Conservation (phyloP, 129 eudicot species). For the Oenanthe sinensis region DNA sequence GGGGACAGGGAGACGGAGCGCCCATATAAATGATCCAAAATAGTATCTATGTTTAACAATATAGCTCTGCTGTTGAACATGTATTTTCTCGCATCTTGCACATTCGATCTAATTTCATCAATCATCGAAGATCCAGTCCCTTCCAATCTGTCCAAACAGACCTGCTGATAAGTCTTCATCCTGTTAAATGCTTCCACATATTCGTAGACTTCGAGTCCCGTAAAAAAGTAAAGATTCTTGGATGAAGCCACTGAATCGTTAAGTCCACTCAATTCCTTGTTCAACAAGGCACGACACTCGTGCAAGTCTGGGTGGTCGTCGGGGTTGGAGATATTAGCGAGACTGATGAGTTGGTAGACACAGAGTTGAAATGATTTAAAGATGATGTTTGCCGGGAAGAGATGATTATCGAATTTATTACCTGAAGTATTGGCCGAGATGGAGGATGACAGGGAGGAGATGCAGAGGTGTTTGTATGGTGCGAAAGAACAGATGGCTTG, state of each 20-base stretch:
- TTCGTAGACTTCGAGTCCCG: not conserved
- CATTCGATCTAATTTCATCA: not conserved
- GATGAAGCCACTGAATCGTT: not conserved
- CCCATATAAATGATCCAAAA: not conserved
- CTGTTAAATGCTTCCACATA: not conserved
- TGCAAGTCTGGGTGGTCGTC: not conserved
- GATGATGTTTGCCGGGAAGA: not conserved
- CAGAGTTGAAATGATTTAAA: conserved; percentile 4
- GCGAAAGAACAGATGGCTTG: conserved; percentile 1
- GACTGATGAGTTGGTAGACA: not conserved
- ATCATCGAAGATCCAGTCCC: not conserved
- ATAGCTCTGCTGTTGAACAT: not conserved
- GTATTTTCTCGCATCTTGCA: not conserved
- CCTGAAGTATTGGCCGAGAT: not conserved
- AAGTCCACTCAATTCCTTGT: conserved; percentile 1
- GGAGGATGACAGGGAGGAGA: not conserved
- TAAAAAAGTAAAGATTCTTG: not conserved
- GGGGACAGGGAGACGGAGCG: not conserved
- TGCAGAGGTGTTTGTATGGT: not conserved
- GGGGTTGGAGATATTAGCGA: not conserved
- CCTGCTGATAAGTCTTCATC: not conserved
- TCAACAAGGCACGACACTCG: not conserved
- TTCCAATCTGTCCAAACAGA: conserved; percentile 15
- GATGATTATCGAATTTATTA: not conserved
- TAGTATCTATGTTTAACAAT: not conserved